These are phyloP conservation scores for Podospora tetraspora DNA, from an alignment of 495 filamentous ascomycete species.

Conservation along the genomic window DNA sequence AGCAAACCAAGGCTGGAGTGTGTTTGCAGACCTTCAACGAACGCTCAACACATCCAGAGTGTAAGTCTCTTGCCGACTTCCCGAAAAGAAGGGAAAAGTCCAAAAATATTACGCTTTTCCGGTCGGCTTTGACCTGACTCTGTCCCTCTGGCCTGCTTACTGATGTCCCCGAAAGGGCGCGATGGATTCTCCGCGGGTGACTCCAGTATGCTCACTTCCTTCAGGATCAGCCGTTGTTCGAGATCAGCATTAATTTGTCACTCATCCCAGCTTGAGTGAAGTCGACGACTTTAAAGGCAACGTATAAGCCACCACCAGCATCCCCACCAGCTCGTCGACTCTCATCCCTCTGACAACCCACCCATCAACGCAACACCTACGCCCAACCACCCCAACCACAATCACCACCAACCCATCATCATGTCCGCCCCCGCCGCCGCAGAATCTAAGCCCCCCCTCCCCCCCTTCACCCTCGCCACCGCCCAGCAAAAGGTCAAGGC, in stretches of 20 bases:
- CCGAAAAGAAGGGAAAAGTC: neutral
- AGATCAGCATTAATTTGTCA: neutral
- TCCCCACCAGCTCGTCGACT: neutral
- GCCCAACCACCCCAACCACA: neutral
- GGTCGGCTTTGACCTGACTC: neutral
- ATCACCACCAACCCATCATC: neutral
- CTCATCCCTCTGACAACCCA: neutral
- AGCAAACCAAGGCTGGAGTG: too few species aligned
- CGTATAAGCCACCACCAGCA: neutral
- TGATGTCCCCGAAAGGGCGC: neutral
- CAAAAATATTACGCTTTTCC: neutral
- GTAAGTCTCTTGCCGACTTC: neutral
- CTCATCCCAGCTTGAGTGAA: neutral
- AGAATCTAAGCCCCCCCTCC: conserved; percentile 44
- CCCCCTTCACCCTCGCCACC: conserved; percentile 75
- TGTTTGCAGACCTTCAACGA: too few species aligned
- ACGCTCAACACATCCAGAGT: neutral
- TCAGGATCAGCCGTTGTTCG: too few species aligned
- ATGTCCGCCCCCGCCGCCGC: conserved; percentile 12
- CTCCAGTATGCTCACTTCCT: too few species aligned
- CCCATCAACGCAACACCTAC: neutral
- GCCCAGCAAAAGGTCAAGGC: conserved; percentile 77
- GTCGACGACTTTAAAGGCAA: neutral
- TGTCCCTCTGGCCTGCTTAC: neutral
- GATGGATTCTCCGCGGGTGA: neutral